Conservation (phyloP, 495 filamentous ascomycete species). For the Coniosporium apollinis region DNA sequence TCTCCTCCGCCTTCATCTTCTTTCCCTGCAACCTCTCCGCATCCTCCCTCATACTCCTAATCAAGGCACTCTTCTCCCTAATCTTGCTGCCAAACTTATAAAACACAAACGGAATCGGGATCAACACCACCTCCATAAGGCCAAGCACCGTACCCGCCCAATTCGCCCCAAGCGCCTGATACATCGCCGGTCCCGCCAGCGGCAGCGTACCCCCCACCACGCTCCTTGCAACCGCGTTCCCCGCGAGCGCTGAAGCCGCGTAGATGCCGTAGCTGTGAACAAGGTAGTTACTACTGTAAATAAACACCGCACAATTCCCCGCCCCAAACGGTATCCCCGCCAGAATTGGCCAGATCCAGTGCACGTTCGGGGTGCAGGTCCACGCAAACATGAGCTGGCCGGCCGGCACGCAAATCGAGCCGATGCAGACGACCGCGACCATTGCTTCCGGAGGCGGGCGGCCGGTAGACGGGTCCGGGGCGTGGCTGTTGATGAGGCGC, state of each 20-base stretch:
- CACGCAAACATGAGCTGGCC: constrained; percentile 68
- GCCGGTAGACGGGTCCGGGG: constrained; percentile 50
- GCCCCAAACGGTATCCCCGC: constrained; percentile 65
- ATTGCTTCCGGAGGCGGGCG: constrained; percentile 55
- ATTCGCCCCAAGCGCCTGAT: constrained; percentile 46
- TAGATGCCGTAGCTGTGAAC: constrained; percentile 64
- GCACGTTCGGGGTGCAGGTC: constrained; percentile 59
- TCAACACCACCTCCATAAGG: constrained; percentile 46
- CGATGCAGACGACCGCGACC: constrained; percentile 53
- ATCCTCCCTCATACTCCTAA: constrained; percentile 54
- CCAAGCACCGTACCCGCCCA: constrained; percentile 69
- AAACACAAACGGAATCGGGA: constrained; percentile 69
- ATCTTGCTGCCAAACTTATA: constrained; percentile 60
- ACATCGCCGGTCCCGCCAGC: constrained; percentile 58
- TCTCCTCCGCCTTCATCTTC: constrained; percentile 19
- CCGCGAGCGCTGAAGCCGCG: constrained; percentile 59
- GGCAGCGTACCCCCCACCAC: constrained; percentile 55
- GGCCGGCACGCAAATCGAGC: constrained; percentile 46
- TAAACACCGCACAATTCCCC: constrained; percentile 63
- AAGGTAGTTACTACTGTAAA: constrained; percentile 65
- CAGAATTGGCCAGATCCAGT: constrained; percentile 57
- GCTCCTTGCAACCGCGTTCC: constrained; percentile 55
- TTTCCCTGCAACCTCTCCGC: constrained; percentile 40
- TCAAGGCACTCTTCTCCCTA: constrained; percentile 45
- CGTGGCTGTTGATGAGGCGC: constrained; percentile 51